Conservation (phyloP, 2,329 filamentous ascomycete species). For the Trichoderma afroharzianum region DNA sequence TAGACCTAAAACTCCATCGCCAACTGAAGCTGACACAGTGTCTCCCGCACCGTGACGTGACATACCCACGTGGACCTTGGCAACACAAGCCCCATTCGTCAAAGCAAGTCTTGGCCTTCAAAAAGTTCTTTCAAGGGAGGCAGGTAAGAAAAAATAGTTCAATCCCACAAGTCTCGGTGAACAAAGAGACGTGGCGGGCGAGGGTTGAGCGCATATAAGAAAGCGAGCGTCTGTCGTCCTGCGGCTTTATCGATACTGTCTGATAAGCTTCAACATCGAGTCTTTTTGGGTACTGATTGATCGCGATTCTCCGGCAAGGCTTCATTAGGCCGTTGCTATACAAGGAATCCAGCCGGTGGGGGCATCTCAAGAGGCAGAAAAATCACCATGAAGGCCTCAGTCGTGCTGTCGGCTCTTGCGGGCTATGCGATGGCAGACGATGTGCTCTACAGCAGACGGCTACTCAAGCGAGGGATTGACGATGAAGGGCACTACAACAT, state of each 20-base stretch:
- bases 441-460: conserved; percentile 46
- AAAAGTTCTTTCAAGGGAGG: neutral
- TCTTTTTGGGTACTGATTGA: neutral
- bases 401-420: conserved; percentile 30
- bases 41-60: neutral
- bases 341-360: neutral
- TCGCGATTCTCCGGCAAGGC: neutral
- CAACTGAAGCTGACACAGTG: neutral
- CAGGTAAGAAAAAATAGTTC: neutral
- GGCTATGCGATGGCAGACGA: conserved; percentile 37
- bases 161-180: neutral
- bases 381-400: conserved; percentile 7
- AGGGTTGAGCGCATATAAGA: neutral
- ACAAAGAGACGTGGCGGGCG: too few relatives aligned
- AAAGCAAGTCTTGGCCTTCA: neutral
- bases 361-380: neutral
- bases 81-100: conserved; percentile 3
- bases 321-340: neutral
- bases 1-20: neutral
- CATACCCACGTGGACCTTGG: conserved; percentile 10
- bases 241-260: neutral
- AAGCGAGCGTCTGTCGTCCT: neutral
- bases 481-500: conserved; percentile 51
- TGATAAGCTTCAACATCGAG: neutral
- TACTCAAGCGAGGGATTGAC: conserved; percentile 49